Evolutionary conservation across 2,329 filamentous ascomycete genomes (phyloP), one percentile per base, ranked within the genome.

Genomic region (Karstenula rhodostoma): DNA sequence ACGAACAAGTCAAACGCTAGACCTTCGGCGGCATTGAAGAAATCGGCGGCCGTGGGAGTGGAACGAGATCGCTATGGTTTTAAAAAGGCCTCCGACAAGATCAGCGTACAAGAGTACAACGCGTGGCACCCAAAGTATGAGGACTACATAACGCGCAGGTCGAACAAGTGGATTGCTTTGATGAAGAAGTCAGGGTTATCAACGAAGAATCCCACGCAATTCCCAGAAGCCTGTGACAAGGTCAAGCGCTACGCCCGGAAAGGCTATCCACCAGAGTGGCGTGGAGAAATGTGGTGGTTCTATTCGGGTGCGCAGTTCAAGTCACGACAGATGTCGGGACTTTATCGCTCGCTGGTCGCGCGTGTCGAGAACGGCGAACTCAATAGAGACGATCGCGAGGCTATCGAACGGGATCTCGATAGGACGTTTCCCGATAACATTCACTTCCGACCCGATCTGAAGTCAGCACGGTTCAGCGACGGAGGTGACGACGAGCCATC

Each of bases 241-340:
- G 88, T 95, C 46, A 97, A 96, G 79, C 87, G 93, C 19, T 97
- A 95, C 74, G 87, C 97, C 51, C 89, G 94, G 54, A 98, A 97
- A 78, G 94, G 94, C 17, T 94, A 97, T 52, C 94, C 94, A 3
- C 92, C 94, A 0, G 93, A 97, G 66, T 96, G 93, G 88, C 88
- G 94, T 71, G 94, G 94, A n/a, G 90, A 92, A 6, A 94, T 94
- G 48, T 98, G 94, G 94, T 98, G 96, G 77, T 97, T 91, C 80
- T 98, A 97, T 75, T 93, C 93, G 12, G 93, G 93, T 22, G 94
- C 94, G 1, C 93, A 93, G 25, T 88, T 89, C 48, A 90, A 93
- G 66, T 77, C 97, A 61, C 86, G 88, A 54, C 90, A 88, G 5
- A 72, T 71, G 57, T 61, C 69, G 4, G 92, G 92, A 1, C 81